Percentiles rank a stretch among this genome's conserved stretches.
Evolutionary conservation across 2,329 filamentous ascomycete species (phyloP).

Genomic region (Kalmusia sp.): DNA sequence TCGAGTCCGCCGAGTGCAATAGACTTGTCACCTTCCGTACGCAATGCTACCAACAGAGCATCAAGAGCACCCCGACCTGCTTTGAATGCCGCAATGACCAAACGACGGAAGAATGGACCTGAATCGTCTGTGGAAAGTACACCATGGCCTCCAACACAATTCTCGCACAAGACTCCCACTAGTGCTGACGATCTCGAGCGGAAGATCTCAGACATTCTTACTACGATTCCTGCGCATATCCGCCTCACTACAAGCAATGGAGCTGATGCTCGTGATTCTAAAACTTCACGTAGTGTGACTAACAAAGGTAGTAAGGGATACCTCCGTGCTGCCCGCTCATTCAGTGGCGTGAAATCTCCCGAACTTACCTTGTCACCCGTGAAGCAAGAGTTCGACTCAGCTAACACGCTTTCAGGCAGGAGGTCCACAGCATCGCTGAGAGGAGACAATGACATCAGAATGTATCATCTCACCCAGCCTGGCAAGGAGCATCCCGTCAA

Average conservation of each 20-base stretch:
- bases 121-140: slow-evolving; percentile 22
- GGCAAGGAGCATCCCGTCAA: slow-evolving; percentile 90
- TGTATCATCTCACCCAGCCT: slow-evolving; percentile 88
- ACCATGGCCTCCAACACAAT: slow-evolving; percentile 46
- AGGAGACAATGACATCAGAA: slow-evolving; percentile 72
- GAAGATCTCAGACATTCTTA: slow-evolving; percentile 80
- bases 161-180: slow-evolving; percentile 32
- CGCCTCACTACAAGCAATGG: slow-evolving; percentile 62
- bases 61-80: slow-evolving; percentile 44
- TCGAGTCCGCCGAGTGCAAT: slow-evolving; percentile 38
- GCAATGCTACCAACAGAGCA: slow-evolving; percentile 33
- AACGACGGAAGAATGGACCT: slow-evolving; percentile 52
- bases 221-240: slow-evolving; percentile 80
- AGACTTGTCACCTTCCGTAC: slow-evolving; percentile 47
- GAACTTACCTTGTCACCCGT: slow-evolving; percentile 47
- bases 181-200: slow-evolving; percentile 71
- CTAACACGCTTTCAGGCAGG: slow-evolving; percentile 34
- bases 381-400: slow-evolving; percentile 39
- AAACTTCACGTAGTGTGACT: slow-evolving; percentile 31
- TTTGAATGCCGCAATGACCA: slow-evolving; percentile 53
- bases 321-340: slow-evolving; percentile 41
- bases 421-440: slow-evolving; percentile 31
- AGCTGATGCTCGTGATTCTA: slow-evolving; percentile 39
- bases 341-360: slow-evolving; percentile 41
- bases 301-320: slow-evolving; percentile 38